phyloP scores from a whole-genome alignment of 495 filamentous ascomycete species.

The Xylaria intraflava region DNA sequence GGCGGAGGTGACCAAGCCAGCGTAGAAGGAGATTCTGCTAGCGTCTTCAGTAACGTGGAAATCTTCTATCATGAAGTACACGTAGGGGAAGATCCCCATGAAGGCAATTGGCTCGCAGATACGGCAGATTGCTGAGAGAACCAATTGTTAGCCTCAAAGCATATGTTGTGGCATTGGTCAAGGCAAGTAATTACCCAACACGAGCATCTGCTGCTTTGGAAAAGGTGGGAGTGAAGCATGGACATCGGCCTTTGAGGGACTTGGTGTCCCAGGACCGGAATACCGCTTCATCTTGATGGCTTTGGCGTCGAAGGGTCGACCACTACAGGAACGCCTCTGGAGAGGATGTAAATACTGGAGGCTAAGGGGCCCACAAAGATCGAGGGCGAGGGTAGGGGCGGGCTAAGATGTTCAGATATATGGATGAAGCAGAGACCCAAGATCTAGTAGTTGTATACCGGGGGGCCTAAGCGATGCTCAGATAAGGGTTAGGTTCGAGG shows the following conservation, averaged over 20 bases:
- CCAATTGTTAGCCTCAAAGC: conserved; percentile 28
- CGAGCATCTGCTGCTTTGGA: conserved; percentile 57
- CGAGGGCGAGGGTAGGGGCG: background rate
- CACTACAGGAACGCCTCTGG: conserved; percentile 16
- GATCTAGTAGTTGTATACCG: background rate
- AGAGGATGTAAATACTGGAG: background rate
- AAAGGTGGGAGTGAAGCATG: conserved; percentile 34
- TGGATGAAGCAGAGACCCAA: background rate
- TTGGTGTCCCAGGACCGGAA: conserved; percentile 14
- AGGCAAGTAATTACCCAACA: conserved; percentile 53
- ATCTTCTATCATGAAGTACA: conserved; percentile 93
- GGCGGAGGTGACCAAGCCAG: conserved; percentile 91
- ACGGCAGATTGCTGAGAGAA: conserved; percentile 67
- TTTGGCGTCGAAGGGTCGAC: conserved; percentile 1
- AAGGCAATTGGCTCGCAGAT: conserved; percentile 99
- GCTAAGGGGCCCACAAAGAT: background rate
- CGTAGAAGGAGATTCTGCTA: conserved; percentile 80
- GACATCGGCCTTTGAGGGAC: conserved; percentile 12
- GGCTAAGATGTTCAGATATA: background rate
- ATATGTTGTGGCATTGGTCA: conserved; percentile 3
- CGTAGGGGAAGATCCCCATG: conserved; percentile 99
- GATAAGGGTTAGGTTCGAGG: background rate
- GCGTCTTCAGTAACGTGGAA: conserved; percentile 78
- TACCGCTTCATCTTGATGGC: conserved; percentile 20
- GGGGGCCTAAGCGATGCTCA: background rate